phyloP scores from a whole-genome alignment of 495 filamentous ascomycete genomes.

The Daldinia concentrica region DNA sequence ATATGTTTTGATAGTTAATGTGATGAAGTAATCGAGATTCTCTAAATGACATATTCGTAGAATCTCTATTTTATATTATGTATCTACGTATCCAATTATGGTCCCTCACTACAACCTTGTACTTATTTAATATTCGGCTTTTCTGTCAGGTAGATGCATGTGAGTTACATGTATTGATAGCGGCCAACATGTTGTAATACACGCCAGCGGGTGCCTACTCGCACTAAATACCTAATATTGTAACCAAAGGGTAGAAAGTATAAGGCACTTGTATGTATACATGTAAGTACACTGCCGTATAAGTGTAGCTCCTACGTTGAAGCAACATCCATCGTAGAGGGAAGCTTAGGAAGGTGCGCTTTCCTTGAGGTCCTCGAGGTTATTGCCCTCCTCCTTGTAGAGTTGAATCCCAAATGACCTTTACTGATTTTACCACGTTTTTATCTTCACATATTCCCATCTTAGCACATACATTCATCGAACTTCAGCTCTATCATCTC shows the following conservation, averaged over 20 bases:
- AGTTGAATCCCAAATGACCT: neutral
- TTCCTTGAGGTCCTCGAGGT: neutral
- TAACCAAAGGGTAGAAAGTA: neutral
- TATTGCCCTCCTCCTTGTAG: neutral
- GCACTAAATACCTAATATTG: no score
- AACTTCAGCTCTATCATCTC: conserved; percentile 36
- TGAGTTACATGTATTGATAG: no score
- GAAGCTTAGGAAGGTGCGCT: neutral
- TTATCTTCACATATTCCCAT: conserved; percentile 37
- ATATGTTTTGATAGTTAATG: neutral
- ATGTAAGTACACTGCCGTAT: neutral
- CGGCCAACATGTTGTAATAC: no score
- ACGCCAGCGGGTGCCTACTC: no score
- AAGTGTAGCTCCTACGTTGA: neutral
- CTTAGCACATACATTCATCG: conserved; percentile 36
- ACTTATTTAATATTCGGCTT: no score
- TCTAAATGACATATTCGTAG: neutral
- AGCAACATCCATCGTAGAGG: neutral
- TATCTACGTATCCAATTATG: no score
- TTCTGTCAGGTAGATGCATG: no score
- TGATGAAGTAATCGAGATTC: neutral
- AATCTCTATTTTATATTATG: neutral
- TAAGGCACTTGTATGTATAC: neutral
- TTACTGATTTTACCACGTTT: neutral
- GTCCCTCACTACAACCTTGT: no score